Conservation (phyloP, 257 asterid species). For the Petrea volubilis region DNA sequence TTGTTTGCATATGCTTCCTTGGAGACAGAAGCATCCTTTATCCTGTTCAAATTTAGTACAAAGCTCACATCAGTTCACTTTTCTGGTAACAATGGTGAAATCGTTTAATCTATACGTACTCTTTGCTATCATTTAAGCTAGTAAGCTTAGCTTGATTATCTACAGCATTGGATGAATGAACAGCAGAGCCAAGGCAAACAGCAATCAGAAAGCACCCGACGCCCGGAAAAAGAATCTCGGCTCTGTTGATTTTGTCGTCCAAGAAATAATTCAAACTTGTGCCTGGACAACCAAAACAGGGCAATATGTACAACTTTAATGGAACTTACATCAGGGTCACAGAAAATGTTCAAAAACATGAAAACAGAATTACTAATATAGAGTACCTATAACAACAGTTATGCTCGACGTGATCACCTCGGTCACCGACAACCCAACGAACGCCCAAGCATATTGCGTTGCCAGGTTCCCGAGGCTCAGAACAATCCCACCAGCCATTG, state of each 20-base stretch:
- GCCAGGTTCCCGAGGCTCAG: conserved; percentile 90
- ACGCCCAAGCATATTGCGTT: conserved; percentile 96
- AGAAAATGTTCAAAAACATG: background rate
- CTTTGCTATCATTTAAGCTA: conserved; percentile 28
- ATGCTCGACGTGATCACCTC: conserved; percentile 85
- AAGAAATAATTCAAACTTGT: conserved; percentile 87
- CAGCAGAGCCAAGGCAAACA: conserved; percentile 80
- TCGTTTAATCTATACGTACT: too few species aligned
- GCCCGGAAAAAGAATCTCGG: conserved; percentile 91
- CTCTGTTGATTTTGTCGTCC: conserved; percentile 84
- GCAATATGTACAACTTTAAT: conserved; percentile 2
- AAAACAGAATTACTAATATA: background rate
- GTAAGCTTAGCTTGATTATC: conserved; percentile 76
- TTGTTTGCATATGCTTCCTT: conserved; percentile 26
- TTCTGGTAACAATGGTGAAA: too few species aligned
- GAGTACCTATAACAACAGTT: conserved; percentile 86
- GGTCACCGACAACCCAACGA: conserved; percentile 89
- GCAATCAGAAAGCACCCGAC: conserved; percentile 92
- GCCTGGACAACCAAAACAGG: conserved; percentile 44
- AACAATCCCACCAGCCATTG: conserved; percentile 88
- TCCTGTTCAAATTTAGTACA: conserved; percentile 36
- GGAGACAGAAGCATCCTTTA: conserved; percentile 26
- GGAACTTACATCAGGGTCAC: background rate
- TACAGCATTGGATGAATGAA: conserved; percentile 78
- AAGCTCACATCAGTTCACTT: background rate